Evolutionary conservation across 176 grass and related monocot genomes (phyloP), one percentile per base, ranked within the genome.

Genomic region (Tuctoria greenei): DNA sequence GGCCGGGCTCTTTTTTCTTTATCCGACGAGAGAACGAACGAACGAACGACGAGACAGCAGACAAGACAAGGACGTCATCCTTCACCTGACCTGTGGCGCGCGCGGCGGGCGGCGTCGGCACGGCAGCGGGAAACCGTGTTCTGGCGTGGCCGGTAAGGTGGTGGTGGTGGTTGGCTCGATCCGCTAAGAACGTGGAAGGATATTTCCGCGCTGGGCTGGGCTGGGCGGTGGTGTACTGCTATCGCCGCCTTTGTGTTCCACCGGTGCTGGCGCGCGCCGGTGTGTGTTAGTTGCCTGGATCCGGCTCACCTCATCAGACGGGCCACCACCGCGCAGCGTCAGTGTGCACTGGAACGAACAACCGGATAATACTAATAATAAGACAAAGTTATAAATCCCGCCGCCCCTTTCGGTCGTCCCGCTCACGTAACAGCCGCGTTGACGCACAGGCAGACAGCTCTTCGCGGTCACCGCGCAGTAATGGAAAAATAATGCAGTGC

Each of bases 91-190:
- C 61, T 37, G 61, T 27, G 13, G 11, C 42, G 42, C 42, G 42
- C 42, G 42, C 3, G 28, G 42, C 42, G 42, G 14, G 28, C 44
- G 67, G 34, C 68, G 68, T 71, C 47, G 47, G 46, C 69, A 71
- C 46, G 69, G 47, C 46, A 35, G 68, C 10, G 28, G 26, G 47
- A 55, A 54, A 72, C 69, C 69, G 47, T n/a, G 46, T 52, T 21
- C 11, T n/a, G n/a, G n/a, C n/a, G n/a, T n/a, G n/a, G n/a, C n/a
- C 21, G 23, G 21, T 12, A 24, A 21, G 34, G 8, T 4, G 36
- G 20, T 18, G 35, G 9, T 18, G 15, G 42, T 9, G 36, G 63
- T 37, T 66, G 63, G 63, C 8, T 14, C 10, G 36, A 2, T 65
- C 18, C 0, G 47, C 1, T 7, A 0, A 8, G 67, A 28, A 10